Evolutionary conservation across 306 rosid genomes (phyloP).

Genomic region (Lithocarpus polystachyus): DNA sequence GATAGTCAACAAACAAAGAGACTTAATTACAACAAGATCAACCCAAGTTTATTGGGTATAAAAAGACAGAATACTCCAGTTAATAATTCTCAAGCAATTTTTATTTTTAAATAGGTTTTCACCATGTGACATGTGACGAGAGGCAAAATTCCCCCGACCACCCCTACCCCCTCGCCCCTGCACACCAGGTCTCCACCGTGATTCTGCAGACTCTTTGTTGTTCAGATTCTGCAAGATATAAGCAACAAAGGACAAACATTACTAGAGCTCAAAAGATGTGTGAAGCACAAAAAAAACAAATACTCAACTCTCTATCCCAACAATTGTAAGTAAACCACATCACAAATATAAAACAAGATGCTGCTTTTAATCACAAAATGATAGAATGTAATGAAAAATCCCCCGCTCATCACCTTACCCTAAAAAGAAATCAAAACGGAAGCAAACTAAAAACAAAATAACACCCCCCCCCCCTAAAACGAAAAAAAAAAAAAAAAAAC

Average conservation of each 20-base stretch:
- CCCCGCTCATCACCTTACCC: background rate
- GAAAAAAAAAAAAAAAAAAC: background rate
- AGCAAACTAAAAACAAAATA: too few species aligned
- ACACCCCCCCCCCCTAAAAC: too few species aligned
- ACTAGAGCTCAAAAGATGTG: conserved; percentile 6
- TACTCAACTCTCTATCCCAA: background rate
- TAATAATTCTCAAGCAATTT: conserved; percentile 13
- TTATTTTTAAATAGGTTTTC: conserved; percentile 23
- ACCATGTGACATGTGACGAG: conserved; percentile 68
- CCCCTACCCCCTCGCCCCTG: conserved; percentile 86
- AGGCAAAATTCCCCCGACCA: conserved; percentile 58
- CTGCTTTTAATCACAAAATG: background rate
- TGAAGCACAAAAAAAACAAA: background rate
- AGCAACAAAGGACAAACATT: conserved; percentile 16
- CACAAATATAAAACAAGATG: background rate
- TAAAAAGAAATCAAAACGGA: background rate
- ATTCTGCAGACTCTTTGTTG: conserved; percentile 71
- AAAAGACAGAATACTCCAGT: conserved; percentile 1
- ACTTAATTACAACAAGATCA: background rate
- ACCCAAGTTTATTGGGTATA: background rate
- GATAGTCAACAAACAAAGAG: background rate
- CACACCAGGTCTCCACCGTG: conserved; percentile 66
- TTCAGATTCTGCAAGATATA: conserved; percentile 61
- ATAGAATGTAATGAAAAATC: background rate
- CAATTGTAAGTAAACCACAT: background rate